Conservation (phyloP, 2,329 filamentous ascomycete species). For the Diaporthe ilicicola region DNA sequence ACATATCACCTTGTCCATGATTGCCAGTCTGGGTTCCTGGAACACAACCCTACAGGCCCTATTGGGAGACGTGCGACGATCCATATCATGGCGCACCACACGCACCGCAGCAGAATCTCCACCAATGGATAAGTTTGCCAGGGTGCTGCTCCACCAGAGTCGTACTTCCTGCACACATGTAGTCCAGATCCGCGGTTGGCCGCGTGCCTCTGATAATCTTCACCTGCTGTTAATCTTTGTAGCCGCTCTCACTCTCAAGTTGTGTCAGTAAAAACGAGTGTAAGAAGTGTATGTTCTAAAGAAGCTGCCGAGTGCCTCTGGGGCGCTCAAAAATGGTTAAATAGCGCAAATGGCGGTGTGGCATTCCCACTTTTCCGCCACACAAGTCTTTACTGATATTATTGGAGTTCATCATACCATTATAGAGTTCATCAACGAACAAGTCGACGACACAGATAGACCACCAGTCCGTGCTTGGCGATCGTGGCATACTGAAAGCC, state of each 20-base stretch:
- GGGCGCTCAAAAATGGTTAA: too few relatives aligned
- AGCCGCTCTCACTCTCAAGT: not conserved
- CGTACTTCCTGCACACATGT: not conserved
- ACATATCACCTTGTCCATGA: not conserved
- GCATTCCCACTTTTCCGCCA: too few relatives aligned
- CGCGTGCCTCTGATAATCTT: not conserved
- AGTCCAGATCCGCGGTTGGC: not conserved
- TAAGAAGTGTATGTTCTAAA: too few relatives aligned
- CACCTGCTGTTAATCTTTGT: too few relatives aligned
- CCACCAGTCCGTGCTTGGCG: not conserved
- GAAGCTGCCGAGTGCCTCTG: too few relatives aligned
- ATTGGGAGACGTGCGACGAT: not conserved
- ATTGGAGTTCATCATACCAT: too few relatives aligned
- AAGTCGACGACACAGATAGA: not conserved
- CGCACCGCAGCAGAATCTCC: not conserved
- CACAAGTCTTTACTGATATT: too few relatives aligned
- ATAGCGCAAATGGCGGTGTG: too few relatives aligned
- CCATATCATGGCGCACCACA: not conserved
- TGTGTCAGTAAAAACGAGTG: too few relatives aligned
- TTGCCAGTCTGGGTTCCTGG: too few relatives aligned
- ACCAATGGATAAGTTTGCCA: not conserved
- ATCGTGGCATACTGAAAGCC: not conserved
- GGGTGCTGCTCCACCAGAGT: not conserved
- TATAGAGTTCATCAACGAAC: not conserved
- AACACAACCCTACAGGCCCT: not conserved